These are phyloP conservation scores for Dactylella cylindrospora DNA, from an alignment of 2,329 filamentous ascomycete genomes.

Conservation along the genomic window DNA sequence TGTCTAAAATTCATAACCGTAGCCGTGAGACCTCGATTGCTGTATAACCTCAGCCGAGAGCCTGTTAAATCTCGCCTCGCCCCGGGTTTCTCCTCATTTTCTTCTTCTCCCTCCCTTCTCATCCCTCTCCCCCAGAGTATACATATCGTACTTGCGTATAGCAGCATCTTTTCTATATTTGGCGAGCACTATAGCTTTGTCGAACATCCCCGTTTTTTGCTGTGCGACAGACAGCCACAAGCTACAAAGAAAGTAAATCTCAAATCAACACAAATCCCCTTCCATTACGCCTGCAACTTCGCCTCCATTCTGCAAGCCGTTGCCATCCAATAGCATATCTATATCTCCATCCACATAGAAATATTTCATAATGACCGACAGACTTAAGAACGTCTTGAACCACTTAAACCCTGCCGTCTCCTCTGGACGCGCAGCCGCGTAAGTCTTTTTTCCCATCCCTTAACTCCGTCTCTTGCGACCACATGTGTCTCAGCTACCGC, in stretches of 20 bases:
- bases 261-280: too few species aligned
- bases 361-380: slow-evolving; percentile 70
- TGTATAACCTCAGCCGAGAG: slow-evolving; percentile 31
- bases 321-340: slow-evolving; percentile 31
- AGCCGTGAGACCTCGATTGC: slow-evolving; percentile 14
- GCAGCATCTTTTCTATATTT: too few species aligned
- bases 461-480: neutral
- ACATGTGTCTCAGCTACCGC: slow-evolving; percentile 22
- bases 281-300: slow-evolving; percentile 9
- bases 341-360: neutral
- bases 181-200: too few species aligned
- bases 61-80: neutral
- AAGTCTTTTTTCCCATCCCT: slow-evolving; percentile 55
- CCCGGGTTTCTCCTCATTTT: neutral
- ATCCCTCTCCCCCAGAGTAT: too few species aligned
- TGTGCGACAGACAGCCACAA: too few species aligned
- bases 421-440: slow-evolving; percentile 75
- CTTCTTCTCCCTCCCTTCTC: neutral
- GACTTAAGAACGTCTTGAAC: slow-evolving; percentile 82
- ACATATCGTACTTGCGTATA: too few species aligned
- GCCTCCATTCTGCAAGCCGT: too few species aligned
- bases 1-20: slow-evolving; percentile 18
- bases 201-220: too few species aligned
- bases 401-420: slow-evolving; percentile 72
- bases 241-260: too few species aligned